A percentile compares a stretch with the other conserved stretches of the same genome.
phyloP scores from a whole-genome alignment of 371 early-diverging fungal genomes.

The Sporodiniella umbellata region DNA sequence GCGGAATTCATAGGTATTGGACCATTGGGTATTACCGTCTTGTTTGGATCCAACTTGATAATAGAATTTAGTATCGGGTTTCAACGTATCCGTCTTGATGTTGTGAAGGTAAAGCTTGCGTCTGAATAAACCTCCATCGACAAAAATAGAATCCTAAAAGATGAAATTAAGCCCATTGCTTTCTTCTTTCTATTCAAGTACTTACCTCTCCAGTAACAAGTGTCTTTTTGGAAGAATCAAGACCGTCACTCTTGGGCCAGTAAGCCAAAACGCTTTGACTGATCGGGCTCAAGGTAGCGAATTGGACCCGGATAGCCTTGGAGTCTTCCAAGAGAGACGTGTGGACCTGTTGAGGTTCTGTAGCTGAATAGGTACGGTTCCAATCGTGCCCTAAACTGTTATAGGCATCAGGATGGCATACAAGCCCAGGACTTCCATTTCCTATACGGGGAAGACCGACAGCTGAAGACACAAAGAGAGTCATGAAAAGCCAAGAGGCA shows the following conservation, averaged over 20 bases:
- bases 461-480: not conserved
- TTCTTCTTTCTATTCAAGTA: not conserved
- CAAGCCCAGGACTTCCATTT: slow-evolving; percentile 15
- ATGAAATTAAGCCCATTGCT: not conserved
- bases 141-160: slow-evolving; percentile 30
- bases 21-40: slow-evolving; percentile 15
- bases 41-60: slow-evolving; percentile 31
- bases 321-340: slow-evolving; percentile 31
- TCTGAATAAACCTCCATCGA: slow-evolving; percentile 28
- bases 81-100: slow-evolving; percentile 16
- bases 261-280: slow-evolving; percentile 25
- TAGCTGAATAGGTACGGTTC: slow-evolving; percentile 19
- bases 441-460: not conserved
- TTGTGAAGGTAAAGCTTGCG: slow-evolving; percentile 29
- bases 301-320: slow-evolving; percentile 35
- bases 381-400: slow-evolving; percentile 10
- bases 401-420: slow-evolving; percentile 20
- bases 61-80: slow-evolving; percentile 19
- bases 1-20: slow-evolving; percentile 34
- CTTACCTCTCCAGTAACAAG: slow-evolving; percentile 12
- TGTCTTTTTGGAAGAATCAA: not conserved
- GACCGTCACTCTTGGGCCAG: slow-evolving; percentile 29
- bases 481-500: not conserved
- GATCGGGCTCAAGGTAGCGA: slow-evolving; percentile 28
- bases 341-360: slow-evolving; percentile 45